These are phyloP conservation scores for Aquanectria penicillioides DNA, from an alignment of 2,329 filamentous ascomycete species.

Conservation along the genomic window DNA sequence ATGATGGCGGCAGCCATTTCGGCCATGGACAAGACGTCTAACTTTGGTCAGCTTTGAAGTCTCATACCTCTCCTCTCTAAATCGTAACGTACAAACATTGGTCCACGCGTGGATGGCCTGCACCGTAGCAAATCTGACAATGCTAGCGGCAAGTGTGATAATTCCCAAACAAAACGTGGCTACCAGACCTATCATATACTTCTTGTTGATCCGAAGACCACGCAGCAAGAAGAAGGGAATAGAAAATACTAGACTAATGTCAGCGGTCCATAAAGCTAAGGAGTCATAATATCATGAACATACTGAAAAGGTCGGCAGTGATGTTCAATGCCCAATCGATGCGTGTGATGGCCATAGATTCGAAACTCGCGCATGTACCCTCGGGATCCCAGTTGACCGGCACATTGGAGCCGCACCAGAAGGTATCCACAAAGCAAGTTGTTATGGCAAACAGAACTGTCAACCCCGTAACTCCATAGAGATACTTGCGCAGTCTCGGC, in stretches of 20 bases:
- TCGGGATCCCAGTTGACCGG: conserved; percentile 41
- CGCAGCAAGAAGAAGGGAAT: conserved; percentile 29
- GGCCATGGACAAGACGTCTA: conserved; percentile 35
- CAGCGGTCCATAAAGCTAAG: not conserved
- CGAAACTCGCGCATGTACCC: conserved; percentile 37
- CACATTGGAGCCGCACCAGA: conserved; percentile 44
- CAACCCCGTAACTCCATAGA: conserved; percentile 34
- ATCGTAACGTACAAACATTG: conserved; percentile 31
- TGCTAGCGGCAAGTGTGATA: conserved; percentile 32
- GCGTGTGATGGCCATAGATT: conserved; percentile 40
- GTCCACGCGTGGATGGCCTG: conserved; percentile 37
- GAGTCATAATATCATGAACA: not conserved
- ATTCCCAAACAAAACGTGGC: conserved; percentile 32
- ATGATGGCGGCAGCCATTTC: conserved; percentile 33
- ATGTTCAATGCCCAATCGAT: conserved; percentile 45
- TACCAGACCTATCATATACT: conserved; percentile 28
- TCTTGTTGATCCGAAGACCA: conserved; percentile 28
- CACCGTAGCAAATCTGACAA: conserved; percentile 31
- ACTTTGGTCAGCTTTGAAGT: not conserved
- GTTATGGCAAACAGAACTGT: conserved; percentile 36
- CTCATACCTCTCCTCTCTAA: not conserved
- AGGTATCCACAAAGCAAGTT: conserved; percentile 42
- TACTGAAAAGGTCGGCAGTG: conserved; percentile 29
- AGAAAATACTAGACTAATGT: conserved; percentile 13
- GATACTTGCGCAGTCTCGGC: conserved; percentile 35